Base-by-base conservation (phyloP, 2,329 filamentous ascomycete genomes). In the Falciphora oryzae region DNA sequence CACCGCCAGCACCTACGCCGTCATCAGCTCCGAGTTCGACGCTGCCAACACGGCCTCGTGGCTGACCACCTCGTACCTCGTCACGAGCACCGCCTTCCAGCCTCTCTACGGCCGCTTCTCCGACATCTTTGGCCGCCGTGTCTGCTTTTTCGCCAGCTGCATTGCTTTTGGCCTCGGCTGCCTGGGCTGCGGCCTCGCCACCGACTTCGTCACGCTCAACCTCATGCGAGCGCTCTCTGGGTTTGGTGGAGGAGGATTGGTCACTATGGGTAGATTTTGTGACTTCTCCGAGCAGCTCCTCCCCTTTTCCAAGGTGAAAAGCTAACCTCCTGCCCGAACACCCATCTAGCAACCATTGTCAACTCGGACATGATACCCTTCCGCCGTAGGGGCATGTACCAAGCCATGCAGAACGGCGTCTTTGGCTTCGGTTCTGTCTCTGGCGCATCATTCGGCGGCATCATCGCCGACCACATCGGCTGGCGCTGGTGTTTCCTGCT, bases 11-110 rank as follows among this genome's bases (percentile, higher is more conserved):
- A 90, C 86, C 1, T 90, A 92, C 71, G 87, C 88, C 3, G 85
- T 90, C 63, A 91, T 92, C 68, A 89, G 87, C 59, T 91, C 88
- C n/a, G 84, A 90, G 69, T 92, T 92, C 71, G 80, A 85, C 67
- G 84, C 89, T 3, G 87, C 88, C 14, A 91, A 92, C 71, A 85
- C 86, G 14, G 89, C 89, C 1, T 91, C 89, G 0, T 92, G 89
- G 89, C 77, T 92, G 28, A 90, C 88, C 1, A 92, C 89, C 0
- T 85, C 88, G 0, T 92, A 91, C 70, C 79, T 92, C 28, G 79
- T 92, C 65, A 91, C 89, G 0, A 87, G 84, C 7, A 91, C 89
- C 1, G 87, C 88, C 1, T 89, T 91, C 63, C 87, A 91, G 71
- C 89, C 89, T 0, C 79, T 92, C 0, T 90, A 90, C 69, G 89